These are phyloP conservation scores for Artemisia annua DNA, from an alignment of 129 eudicot species.

Conservation along the genomic window DNA sequence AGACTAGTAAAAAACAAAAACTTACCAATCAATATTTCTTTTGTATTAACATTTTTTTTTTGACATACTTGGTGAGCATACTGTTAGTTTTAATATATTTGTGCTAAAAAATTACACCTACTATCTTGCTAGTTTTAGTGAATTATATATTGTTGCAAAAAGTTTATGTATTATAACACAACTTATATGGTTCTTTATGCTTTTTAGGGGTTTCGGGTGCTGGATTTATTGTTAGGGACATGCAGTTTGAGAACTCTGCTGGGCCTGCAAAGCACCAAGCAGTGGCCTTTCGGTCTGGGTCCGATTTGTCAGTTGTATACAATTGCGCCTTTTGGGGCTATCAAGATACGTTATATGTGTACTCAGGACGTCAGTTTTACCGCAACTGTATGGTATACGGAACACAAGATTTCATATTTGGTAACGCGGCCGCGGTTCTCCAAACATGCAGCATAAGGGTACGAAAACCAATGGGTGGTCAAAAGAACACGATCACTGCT, in stretches of 20 bases:
- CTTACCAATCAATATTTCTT: neutral
- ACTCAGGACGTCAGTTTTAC: conserved; percentile 57
- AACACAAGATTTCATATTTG: conserved; percentile 59
- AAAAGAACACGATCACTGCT: conserved; percentile 60
- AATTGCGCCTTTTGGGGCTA: conserved; percentile 63
- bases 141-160: too few species aligned
- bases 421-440: conserved; percentile 44
- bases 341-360: conserved; percentile 66
- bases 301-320: conserved; percentile 57
- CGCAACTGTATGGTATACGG: conserved; percentile 66
- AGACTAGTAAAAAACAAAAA: neutral
- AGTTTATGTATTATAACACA: neutral
- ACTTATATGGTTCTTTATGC: neutral
- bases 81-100: too few species aligned
- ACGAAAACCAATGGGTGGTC: conserved; percentile 45
- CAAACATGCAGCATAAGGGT: conserved; percentile 55
- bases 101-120: neutral
- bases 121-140: too few species aligned
- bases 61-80: too few species aligned
- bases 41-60: neutral
- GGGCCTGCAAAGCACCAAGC: conserved; percentile 77
- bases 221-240: conserved; percentile 54
- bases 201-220: conserved; percentile 50
- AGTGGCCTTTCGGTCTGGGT: conserved; percentile 60
- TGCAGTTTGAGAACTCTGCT: conserved; percentile 70